Conservation (phyloP, 1,284 basidiomycete species). For the Pseudozyma sp. region DNA sequence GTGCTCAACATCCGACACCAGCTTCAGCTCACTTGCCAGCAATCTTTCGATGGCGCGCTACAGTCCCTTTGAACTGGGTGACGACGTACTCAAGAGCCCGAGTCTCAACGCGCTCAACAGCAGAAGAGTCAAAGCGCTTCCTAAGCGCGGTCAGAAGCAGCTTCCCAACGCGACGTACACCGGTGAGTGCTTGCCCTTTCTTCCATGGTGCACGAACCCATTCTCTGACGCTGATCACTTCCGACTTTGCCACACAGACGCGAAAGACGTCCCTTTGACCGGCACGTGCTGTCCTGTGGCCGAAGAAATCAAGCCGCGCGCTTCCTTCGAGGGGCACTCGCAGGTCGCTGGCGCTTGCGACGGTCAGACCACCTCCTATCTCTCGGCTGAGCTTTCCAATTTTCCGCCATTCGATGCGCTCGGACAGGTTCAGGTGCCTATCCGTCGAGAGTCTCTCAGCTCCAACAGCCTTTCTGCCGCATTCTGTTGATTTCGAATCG, state of each 20-base stretch:
- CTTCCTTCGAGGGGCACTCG: slow-evolving; percentile 1
- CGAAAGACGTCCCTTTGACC: background rate
- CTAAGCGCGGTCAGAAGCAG: slow-evolving; percentile 20
- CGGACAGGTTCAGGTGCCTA: slow-evolving; percentile 18
- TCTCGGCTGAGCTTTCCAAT: background rate
- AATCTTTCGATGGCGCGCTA: slow-evolving; percentile 22
- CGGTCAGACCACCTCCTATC: slow-evolving; percentile 15
- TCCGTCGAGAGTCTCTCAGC: slow-evolving; percentile 17
- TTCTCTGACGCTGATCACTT: background rate
- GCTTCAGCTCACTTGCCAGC: slow-evolving; percentile 22
- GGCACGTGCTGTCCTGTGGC: slow-evolving; percentile 13
- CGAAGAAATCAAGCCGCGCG: background rate
- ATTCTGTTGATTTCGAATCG: slow-evolving; percentile 13
- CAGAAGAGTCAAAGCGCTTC: slow-evolving; percentile 31
- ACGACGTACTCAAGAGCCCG: slow-evolving; percentile 18
- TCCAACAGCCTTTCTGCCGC: slow-evolving; percentile 41
- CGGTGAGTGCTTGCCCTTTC: slow-evolving; percentile 9
- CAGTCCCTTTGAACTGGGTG: slow-evolving; percentile 13
- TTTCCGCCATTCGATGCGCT: slow-evolving; percentile 25
- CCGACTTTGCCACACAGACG: slow-evolving; percentile 3
- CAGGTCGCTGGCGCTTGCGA: background rate
- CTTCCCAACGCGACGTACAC: slow-evolving; percentile 7
- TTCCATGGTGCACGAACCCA: background rate
- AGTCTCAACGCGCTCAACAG: slow-evolving; percentile 16
- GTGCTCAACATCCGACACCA: slow-evolving; percentile 38